Base-by-base conservation (phyloP, 1,139 yeast genomes). In the Arxiozyma slooffiae region DNA sequence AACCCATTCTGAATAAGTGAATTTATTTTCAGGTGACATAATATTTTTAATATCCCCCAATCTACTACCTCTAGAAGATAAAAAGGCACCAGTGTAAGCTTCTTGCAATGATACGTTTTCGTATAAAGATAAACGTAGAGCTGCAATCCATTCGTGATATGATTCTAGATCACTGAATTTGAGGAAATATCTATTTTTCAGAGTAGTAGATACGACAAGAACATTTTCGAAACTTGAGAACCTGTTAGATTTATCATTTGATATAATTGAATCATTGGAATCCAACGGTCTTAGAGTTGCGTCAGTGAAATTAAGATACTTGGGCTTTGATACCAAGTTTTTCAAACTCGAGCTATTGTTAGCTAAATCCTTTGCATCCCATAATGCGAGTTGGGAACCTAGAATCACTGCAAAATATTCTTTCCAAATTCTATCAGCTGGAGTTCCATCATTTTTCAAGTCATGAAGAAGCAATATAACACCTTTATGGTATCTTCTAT, bases 51-150 rank as follows among this genome's bases (percentile, higher is more conserved):
- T 89, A 63, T 94, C 97, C 49, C 90, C 84, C 56, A 92, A 72
- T 55, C 86, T 72, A 9, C 94, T 77, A 17, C 97, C 98, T 64
- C 95, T 76, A 22, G 96, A 87, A 11, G 94, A 83, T 49, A 92
- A 72, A 52, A 92, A 72, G 0, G 97, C 96, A 7, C 96, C 98
- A 0, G 98, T 90, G 66, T 92, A 92, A 0, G 97, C 96, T 65
- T 87, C 95, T 69, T 92, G 97, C 52, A 92, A 73, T 21, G 88
- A 73, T 24, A 81, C 78, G 65, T 82, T 82, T 69, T 92, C 98
- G 66, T 78, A 89, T 51, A 80, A 77, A 22, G 95, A 76, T 55
- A 92, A 73, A 54, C 96, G 73, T 52, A 92, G 76, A 1, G 96
- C 94, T 5, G 89, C 76, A 54, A 83, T 79, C 97, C 97, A 92